These are phyloP conservation scores for Neurospora discreta DNA, from an alignment of 495 filamentous ascomycete species.

Conservation along the genomic window DNA sequence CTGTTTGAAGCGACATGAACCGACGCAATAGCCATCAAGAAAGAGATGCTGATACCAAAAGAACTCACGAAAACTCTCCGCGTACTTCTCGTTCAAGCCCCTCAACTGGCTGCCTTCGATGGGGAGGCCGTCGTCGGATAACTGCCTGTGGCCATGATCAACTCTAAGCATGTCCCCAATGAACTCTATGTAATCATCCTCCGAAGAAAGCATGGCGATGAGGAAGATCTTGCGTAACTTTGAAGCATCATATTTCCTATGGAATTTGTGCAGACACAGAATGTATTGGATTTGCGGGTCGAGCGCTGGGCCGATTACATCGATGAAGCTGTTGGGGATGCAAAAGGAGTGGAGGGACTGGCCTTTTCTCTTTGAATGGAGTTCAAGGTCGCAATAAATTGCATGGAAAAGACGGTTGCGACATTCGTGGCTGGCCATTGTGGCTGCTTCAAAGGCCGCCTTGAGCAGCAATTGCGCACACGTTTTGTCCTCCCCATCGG, in stretches of 20 bases:
- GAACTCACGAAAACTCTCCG: background rate
- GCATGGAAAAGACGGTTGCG: background rate
- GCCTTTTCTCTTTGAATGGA: background rate
- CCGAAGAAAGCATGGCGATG: background rate
- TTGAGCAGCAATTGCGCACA: background rate
- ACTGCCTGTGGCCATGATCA: background rate
- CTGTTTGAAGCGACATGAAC: background rate
- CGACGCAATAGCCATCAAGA: background rate
- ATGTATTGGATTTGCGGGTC: background rate
- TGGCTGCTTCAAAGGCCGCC: background rate
- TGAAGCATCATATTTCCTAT: background rate
- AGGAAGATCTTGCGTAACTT: background rate
- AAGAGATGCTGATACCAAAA: background rate
- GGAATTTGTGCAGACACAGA: background rate
- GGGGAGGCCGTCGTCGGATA: background rate
- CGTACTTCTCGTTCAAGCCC: background rate
- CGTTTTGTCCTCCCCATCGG: background rate
- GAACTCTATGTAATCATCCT: background rate
- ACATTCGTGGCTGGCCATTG: background rate
- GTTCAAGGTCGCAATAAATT: background rate
- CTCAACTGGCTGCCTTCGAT: background rate
- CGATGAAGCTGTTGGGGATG: background rate
- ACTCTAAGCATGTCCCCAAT: background rate
- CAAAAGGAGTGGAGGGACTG: background rate
- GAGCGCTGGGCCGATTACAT: background rate